phyloP scores from a whole-genome alignment of 2,329 filamentous ascomycete species.

The Cladosporium halotolerans region DNA sequence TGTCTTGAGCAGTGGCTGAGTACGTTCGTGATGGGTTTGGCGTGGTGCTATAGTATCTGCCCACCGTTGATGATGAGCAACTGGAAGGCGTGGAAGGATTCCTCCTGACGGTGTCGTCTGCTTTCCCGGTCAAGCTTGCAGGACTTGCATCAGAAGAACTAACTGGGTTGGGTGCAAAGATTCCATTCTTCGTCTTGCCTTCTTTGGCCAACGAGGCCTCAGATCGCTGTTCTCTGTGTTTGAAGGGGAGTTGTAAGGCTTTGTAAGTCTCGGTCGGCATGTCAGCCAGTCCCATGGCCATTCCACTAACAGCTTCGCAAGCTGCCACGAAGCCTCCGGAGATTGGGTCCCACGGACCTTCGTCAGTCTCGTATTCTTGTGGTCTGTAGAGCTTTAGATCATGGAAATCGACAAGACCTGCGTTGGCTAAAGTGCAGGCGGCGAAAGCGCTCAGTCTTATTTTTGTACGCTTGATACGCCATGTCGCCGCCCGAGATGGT shows the following conservation, averaged over 20 bases:
- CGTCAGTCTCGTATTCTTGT: slow-evolving; percentile 66
- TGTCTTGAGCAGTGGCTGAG: neutral
- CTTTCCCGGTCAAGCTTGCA: slow-evolving; percentile 15
- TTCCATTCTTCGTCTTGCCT: neutral
- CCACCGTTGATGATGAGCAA: no score
- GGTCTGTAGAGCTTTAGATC: slow-evolving; percentile 60
- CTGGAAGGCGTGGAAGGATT: no score
- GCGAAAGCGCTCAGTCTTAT: slow-evolving; percentile 64
- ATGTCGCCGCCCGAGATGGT: slow-evolving; percentile 62
- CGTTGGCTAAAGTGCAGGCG: slow-evolving; percentile 58
- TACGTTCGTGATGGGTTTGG: neutral
- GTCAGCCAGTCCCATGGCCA: slow-evolving; percentile 76
- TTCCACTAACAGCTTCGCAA: slow-evolving; percentile 66
- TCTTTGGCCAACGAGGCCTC: neutral
- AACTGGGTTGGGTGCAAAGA: no score
- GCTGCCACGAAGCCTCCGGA: slow-evolving; percentile 68
- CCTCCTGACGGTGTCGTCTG: slow-evolving; percentile 2
- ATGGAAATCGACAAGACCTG: slow-evolving; percentile 57
- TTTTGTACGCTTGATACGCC: slow-evolving; percentile 56
- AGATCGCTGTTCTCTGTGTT: neutral
- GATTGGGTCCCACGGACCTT: slow-evolving; percentile 72
- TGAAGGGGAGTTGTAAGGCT: slow-evolving; percentile 36
- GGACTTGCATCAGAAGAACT: neutral
- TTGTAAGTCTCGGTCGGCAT: slow-evolving; percentile 50
- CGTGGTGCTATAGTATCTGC: no score